A percentile compares a stretch with the other conserved stretches of the same genome.
Evolutionary conservation across 371 early-diverging fungal genomes (phyloP).

Genomic region (Mortierella sp.): DNA sequence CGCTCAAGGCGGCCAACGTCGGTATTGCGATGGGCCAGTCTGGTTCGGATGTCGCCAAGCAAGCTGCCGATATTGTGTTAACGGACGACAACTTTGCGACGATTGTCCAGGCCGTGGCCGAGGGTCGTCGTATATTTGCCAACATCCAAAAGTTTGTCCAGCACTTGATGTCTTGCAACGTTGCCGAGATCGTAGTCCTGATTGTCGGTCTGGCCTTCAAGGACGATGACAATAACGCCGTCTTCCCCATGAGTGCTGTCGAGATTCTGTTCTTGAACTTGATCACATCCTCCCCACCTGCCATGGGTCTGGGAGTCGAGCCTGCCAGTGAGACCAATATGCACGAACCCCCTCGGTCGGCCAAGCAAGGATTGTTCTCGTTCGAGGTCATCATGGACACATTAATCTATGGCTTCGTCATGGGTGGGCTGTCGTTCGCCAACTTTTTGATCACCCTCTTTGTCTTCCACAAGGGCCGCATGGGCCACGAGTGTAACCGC

Average conservation of each 20-base stretch:
- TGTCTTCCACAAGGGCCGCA: slow-evolving; percentile 66
- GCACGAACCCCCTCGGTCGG: slow-evolving; percentile 83
- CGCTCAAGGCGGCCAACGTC: slow-evolving; percentile 91
- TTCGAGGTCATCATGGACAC: slow-evolving; percentile 76
- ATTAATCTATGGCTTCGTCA: slow-evolving; percentile 77
- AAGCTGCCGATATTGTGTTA: slow-evolving; percentile 93
- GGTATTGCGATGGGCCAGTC: slow-evolving; percentile 93
- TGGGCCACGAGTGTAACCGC: slow-evolving; percentile 75
- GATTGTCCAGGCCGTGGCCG: slow-evolving; percentile 84
- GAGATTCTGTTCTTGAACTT: slow-evolving; percentile 94
- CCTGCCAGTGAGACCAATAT: slow-evolving; percentile 83
- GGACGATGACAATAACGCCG: slow-evolving; percentile 67
- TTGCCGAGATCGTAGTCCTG: slow-evolving; percentile 76
- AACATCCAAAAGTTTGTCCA: slow-evolving; percentile 94
- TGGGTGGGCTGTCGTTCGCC: slow-evolving; percentile 74
- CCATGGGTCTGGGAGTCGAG: slow-evolving; percentile 89
- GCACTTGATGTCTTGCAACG: slow-evolving; percentile 82
- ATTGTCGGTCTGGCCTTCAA: slow-evolving; percentile 77
- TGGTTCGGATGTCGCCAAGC: slow-evolving; percentile 92
- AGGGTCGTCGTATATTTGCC: slow-evolving; percentile 89
- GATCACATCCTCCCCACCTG: slow-evolving; percentile 84
- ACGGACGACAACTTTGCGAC: slow-evolving; percentile 90
- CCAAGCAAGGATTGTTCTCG: slow-evolving; percentile 75
- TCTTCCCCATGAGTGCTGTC: slow-evolving; percentile 83
- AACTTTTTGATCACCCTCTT: slow-evolving; percentile 77